Evolutionary conservation across 345 rosid genomes (phyloP), one percentile per base, ranked within the genome.

Genomic region (Luvunga scandens): DNA sequence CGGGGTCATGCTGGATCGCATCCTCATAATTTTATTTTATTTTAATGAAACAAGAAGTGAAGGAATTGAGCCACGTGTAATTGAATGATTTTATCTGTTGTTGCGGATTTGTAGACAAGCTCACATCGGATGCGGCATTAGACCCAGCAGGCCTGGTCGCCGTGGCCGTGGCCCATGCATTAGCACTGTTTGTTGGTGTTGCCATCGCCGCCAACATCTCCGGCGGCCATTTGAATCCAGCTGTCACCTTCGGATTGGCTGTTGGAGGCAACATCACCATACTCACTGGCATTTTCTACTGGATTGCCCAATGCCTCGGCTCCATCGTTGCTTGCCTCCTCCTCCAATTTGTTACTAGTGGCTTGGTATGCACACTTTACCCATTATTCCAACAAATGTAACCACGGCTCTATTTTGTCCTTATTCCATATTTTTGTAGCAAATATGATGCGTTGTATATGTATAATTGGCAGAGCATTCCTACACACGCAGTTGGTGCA

Each of bases 121-220:
- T 93, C 21, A 93, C 98, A 9, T 34, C 91, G 9, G 93, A 88
- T 81, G 95, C 87, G 18, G 91, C 87, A 27, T 75, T 93, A 69
- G 94, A 93, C 84, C 94, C 94, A 39, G 75, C 95, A 21, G 98
- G 97, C 30, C 89, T 92, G n/a, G 95, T 95, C 31, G 98, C 97
- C 0, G 79, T 95, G 61, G 98, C 97, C 0, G 88, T 93, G 77
- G 95, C 98, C 38, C 98, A 95, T 66, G 98, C 92, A 0, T 88
- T 92, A 12, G 97, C 95, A 0, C 79, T 93, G 45, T 92, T 95
- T 25, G 98, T 93, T 0, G 98, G 95, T 0, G 95, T 95, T 21
- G 67, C 98, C n/a, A 36, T 93, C 0, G 97, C 94, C 0, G 97
- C 95, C 67, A 93, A 95, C 87, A 93, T 91, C 79, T 95, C 97